These are phyloP conservation scores for Arabidopsis lyrata DNA, from an alignment of 441 rosid genomes.

Conservation along the genomic window DNA sequence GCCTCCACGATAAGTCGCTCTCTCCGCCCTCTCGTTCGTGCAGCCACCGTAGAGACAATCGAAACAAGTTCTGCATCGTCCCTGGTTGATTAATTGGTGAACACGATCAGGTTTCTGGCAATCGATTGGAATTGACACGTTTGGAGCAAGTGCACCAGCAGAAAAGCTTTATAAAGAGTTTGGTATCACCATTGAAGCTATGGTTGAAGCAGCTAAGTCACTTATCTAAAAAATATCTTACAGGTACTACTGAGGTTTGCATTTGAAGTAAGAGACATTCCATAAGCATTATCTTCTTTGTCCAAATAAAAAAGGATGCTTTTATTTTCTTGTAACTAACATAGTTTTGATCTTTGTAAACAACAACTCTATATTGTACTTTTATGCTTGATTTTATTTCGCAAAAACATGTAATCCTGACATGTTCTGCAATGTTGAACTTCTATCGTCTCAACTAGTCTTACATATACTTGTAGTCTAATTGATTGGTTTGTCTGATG, in stretches of 20 bases:
- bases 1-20: slow-evolving; percentile 32
- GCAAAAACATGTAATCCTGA: no score
- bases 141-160: slow-evolving; percentile 67
- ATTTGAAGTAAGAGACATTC: slow-evolving; percentile 9
- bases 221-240: slow-evolving; percentile 35
- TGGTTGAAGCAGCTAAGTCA: slow-evolving; percentile 55
- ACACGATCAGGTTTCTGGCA: slow-evolving; percentile 87
- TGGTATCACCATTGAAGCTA: slow-evolving; percentile 56
- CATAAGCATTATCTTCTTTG: background rate
- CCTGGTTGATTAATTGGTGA: slow-evolving; percentile 84
- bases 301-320: background rate
- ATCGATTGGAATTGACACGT: slow-evolving; percentile 55
- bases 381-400: no score
- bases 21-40: slow-evolving; percentile 43
- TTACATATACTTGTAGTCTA: no score
- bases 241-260: background rate
- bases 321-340: no score
- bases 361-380: no score
- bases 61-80: slow-evolving; percentile 64
- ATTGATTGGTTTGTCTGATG: no score
- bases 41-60: slow-evolving; percentile 61
- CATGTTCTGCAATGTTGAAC: no score
- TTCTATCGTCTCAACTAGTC: no score
- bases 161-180: slow-evolving; percentile 54
- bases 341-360: no score